A percentile compares a stretch with the other conserved stretches of the same genome.
These are phyloP conservation scores for Cyclotella choctawhatcheeana DNA, from an alignment of 108 stramenopile genomes.

Conservation along the genomic window DNA sequence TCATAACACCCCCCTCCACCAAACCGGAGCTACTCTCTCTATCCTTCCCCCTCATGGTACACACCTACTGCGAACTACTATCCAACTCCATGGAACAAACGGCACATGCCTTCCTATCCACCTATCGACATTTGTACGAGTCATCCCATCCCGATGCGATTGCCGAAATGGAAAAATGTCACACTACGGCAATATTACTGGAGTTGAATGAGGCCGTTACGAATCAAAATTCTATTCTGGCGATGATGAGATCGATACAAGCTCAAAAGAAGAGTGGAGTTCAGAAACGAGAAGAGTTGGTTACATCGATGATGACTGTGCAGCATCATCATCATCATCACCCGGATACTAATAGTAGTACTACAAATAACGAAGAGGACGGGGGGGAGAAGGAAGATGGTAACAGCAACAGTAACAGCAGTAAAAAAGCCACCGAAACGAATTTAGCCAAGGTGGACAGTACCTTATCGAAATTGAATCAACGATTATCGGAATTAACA, in stretches of 20 bases:
- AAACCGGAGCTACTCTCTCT: slow-evolving; percentile 88
- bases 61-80: slow-evolving; percentile 88
- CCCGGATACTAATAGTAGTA: too few species aligned
- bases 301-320: background rate
- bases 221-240: slow-evolving; percentile 13
- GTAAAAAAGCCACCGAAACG: slow-evolving; percentile 9
- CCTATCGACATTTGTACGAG: slow-evolving; percentile 81
- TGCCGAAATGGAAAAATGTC: slow-evolving; percentile 71
- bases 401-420: slow-evolving; percentile 13
- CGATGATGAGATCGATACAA: slow-evolving; percentile 25
- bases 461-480: slow-evolving; percentile 36
- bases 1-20: slow-evolving; percentile 63
- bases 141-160: slow-evolving; percentile 64
- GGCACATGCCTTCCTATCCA: slow-evolving; percentile 68
- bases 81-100: slow-evolving; percentile 82
- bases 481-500: slow-evolving; percentile 64
- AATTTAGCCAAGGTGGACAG: slow-evolving; percentile 23
- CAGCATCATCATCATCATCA: too few species aligned
- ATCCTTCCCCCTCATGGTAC: slow-evolving; percentile 84
- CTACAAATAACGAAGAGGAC: too few species aligned
- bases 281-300: slow-evolving; percentile 31
- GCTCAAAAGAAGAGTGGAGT: slow-evolving; percentile 14
- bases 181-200: slow-evolving; percentile 66
- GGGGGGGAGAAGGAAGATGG: background rate
- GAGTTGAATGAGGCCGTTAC: slow-evolving; percentile 60